Evolutionary conservation across 495 filamentous ascomycete species (phyloP).

Genomic region (Tuber calosporum): DNA sequence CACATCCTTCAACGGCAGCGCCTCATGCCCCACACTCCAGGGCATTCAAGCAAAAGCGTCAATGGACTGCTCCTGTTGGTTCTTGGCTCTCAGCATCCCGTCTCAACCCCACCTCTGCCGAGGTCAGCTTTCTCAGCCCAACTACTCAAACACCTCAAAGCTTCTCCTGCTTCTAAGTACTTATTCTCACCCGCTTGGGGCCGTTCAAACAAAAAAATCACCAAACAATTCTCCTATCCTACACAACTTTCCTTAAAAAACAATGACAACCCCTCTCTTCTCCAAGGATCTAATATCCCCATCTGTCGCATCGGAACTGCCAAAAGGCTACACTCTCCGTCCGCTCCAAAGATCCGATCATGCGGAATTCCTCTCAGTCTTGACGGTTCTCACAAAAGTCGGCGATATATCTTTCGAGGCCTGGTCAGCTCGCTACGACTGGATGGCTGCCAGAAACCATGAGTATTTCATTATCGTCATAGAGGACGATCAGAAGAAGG

Average conservation of each 20-base stretch:
- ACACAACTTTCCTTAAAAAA: not conserved
- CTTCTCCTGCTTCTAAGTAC: not conserved
- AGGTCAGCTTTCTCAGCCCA: not conserved
- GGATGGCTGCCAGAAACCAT: conserved; percentile 68
- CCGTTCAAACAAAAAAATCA: not conserved
- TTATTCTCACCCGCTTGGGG: not conserved
- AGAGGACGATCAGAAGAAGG: conserved; percentile 55
- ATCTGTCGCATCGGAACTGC: conserved; percentile 60
- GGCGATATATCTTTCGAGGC: conserved; percentile 71
- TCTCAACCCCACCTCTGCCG: not conserved
- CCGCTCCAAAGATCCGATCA: conserved; percentile 74
- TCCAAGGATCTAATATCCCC: conserved; percentile 65
- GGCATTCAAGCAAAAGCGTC: not conserved
- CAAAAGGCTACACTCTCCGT: conserved; percentile 73
- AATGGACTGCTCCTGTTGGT: not conserved
- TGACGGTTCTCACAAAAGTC: conserved; percentile 85
- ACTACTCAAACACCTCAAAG: not conserved
- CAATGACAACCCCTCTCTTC: conserved; percentile 33
- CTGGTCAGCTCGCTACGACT: conserved; percentile 75
- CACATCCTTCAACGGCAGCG: not conserved
- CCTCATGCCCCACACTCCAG: not conserved
- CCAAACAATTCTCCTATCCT: not conserved
- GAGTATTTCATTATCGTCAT: conserved; percentile 82
- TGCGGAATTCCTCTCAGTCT: conserved; percentile 76
- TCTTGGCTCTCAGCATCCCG: not conserved